Evolutionary conservation across 805 yeast species (phyloP), one percentile per base, ranked within the genome.

Genomic region (Saccharomycopsis sp.): DNA sequence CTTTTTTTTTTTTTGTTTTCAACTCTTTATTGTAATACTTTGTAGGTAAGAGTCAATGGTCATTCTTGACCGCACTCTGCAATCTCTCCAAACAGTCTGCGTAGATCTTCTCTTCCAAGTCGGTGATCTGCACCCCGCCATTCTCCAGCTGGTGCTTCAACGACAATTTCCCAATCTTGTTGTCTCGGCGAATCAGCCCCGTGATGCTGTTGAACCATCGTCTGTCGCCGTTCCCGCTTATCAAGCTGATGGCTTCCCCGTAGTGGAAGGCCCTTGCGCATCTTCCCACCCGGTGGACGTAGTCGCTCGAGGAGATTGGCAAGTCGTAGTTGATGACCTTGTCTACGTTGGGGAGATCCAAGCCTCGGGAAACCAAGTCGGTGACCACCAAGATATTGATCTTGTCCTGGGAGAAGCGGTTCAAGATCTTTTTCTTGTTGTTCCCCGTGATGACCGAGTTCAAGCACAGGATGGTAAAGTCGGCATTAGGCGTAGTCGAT

Each of bases 281-380:
- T 65, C 99, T 78, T 30, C 99, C 99, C 30, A 87, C 86, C 53
- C 99, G 73, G 61, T 92, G 99, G 20, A 92, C 86, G 51, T 92
- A 92, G 52, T 92, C 97, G 49, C 94, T 78, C 1, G 88, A 71
- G 1, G 95, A 81, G 19, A 75, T 68, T 17, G 99, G 98, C 41
- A 87, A 59, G 55, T 92, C 97, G 59, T 92, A 92, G 60, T 92
- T 92, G 38, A 92, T 64, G 9, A 92, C 96, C 48, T 75, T 73
- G 33, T 74, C 68, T 36, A 92, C 73, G 3, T 75, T 68, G 12
- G 69, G 61, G 34, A 92, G 69, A 61, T 89, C 95, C 37, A 92
- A 73, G 64, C 99, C 99, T 62, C 99, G 77, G n/a, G 96, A 83
- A 58, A 92, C 81, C 52, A 92, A 67, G 62, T 92, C 99, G 0